Conservation (phyloP, 139 green algal species). For the Gonium pectorale region DNA sequence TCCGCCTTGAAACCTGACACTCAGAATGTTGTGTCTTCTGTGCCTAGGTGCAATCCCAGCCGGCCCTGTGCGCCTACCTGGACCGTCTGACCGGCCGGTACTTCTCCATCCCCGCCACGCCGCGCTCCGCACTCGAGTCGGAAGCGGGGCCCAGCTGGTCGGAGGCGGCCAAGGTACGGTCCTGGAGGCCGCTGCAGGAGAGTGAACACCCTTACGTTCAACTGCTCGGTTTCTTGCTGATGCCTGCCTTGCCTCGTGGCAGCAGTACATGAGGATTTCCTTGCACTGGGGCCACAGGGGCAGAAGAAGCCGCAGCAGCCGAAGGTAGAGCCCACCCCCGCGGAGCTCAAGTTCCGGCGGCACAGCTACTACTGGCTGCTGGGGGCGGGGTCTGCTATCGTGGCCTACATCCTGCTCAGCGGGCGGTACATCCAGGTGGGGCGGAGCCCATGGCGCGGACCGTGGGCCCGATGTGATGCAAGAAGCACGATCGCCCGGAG, state of each 20-base stretch:
- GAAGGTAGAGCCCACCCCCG: slow-evolving; percentile 43
- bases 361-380: slow-evolving; percentile 67
- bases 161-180: background rate
- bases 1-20: no score
- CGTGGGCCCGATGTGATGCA: no score
- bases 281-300: no score
- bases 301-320: slow-evolving; percentile 46
- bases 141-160: background rate
- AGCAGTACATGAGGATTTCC: no score
- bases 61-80: slow-evolving; percentile 31
- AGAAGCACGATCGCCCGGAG: no score
- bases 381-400: slow-evolving; percentile 50
- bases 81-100: slow-evolving; percentile 26
- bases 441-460: no score
- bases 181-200: no score
- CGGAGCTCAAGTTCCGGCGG: slow-evolving; percentile 59
- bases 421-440: slow-evolving; percentile 64
- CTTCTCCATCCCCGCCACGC: slow-evolving; percentile 24
- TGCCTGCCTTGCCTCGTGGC: no score
- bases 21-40: no score
- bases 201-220: no score
- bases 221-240: no score
- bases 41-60: slow-evolving; percentile 39
- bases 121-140: background rate
- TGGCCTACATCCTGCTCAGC: slow-evolving; percentile 64